phyloP scores from a whole-genome alignment of 495 filamentous ascomycete species.

The Penicillium canescens region DNA sequence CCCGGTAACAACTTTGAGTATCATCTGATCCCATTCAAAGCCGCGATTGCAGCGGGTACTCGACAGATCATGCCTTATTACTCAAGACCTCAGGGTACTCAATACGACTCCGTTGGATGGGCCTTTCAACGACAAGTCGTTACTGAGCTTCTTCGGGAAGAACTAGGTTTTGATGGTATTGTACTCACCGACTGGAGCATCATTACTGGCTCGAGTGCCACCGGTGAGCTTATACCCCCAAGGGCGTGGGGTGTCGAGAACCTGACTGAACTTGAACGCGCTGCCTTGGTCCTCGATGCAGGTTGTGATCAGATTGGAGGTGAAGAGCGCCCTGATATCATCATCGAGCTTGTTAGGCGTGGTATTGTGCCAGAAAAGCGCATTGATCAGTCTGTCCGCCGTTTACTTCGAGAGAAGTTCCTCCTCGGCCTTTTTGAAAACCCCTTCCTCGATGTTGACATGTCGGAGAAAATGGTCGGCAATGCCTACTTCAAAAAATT shows the following conservation, averaged over 20 bases:
- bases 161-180: conserved; percentile 39
- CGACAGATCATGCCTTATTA: conserved; percentile 38
- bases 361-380: conserved; percentile 1
- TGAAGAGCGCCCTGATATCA: conserved; percentile 33
- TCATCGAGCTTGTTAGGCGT: conserved; percentile 13
- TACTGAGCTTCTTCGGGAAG: conserved; percentile 30
- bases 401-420: conserved; percentile 15
- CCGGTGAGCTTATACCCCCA: no score
- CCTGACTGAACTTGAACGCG: no score
- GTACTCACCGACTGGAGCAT: conserved; percentile 38
- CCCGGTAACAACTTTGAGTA: conserved; percentile 34
- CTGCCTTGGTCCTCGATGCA: conserved; percentile 33
- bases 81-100: no score
- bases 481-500: conserved; percentile 30
- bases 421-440: conserved; percentile 14
- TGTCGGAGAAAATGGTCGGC: conserved; percentile 28
- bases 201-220: conserved; percentile 17
- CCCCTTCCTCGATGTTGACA: conserved; percentile 30
- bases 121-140: conserved; percentile 23
- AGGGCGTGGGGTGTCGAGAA: no score
- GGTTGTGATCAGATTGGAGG: conserved; percentile 41
- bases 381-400: conserved; percentile 12
- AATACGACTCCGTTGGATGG: conserved; percentile 29
- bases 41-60: conserved; percentile 26
- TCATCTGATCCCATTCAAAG: conserved; percentile 13